These are phyloP conservation scores for Clavaria fumosa DNA, from an alignment of 768 basidiomycete species.

Conservation along the genomic window DNA sequence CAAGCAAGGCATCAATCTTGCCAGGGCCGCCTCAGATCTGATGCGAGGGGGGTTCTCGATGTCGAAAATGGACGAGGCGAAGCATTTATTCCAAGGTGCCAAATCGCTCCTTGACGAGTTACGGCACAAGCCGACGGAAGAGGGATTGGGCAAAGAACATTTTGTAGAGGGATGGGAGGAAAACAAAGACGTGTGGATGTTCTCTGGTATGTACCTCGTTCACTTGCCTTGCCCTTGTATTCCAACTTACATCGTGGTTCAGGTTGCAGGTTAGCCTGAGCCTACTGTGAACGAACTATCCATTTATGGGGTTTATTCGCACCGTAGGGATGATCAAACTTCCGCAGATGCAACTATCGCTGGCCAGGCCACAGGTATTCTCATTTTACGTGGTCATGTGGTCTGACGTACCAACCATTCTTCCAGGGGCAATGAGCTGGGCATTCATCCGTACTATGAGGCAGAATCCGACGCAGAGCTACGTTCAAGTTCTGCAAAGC, in stretches of 20 bases:
- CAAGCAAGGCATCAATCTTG: slow-evolving; percentile 2
- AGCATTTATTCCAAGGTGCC: not conserved
- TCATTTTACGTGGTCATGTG: not conserved
- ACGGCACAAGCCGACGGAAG: not conserved
- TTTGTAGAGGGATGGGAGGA: slow-evolving; percentile 4
- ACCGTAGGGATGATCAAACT: slow-evolving; percentile 2
- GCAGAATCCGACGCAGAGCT: not conserved
- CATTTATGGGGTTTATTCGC: not conserved
- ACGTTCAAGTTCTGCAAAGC: slow-evolving; percentile 1
- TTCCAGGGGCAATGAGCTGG: slow-evolving; percentile 3
- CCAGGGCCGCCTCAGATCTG: not conserved
- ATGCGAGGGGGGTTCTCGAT: slow-evolving; percentile 2
- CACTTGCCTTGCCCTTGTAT: not conserved
- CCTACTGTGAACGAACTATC: not conserved
- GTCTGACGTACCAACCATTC: not conserved
- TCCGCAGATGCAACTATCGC: slow-evolving; percentile 1
- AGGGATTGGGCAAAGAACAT: slow-evolving; percentile 1
- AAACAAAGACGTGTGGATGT: slow-evolving; percentile 3
- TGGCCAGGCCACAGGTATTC: not conserved
- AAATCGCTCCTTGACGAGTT: not conserved
- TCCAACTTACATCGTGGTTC: not conserved
- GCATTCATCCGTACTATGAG: slow-evolving; percentile 2
- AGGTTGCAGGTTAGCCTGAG: slow-evolving; percentile 2
- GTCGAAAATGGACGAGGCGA: slow-evolving; percentile 1
- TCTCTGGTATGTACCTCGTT: not conserved